These are phyloP conservation scores for Aegle marmelos DNA, from an alignment of 345 rosid genomes.

Conservation along the genomic window DNA sequence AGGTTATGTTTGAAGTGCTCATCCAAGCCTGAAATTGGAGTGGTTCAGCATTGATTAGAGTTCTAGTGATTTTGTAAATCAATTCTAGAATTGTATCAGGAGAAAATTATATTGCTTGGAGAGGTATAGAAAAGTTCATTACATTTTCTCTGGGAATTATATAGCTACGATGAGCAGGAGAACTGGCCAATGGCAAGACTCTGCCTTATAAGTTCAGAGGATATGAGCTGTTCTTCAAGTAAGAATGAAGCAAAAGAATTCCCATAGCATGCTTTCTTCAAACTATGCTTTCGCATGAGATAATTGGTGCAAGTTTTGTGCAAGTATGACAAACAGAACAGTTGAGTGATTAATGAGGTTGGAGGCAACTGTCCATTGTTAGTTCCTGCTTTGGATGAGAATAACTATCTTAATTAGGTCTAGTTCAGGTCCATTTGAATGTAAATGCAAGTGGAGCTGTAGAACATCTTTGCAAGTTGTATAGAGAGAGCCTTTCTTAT, in stretches of 20 bases:
- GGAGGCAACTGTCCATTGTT: not conserved
- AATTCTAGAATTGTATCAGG: not conserved
- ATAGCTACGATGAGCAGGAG: not conserved
- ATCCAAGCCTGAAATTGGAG: not conserved
- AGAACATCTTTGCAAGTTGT: not conserved
- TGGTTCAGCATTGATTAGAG: not conserved
- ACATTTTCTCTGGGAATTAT: not conserved
- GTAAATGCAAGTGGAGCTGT: not conserved
- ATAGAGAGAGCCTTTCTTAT: not conserved
- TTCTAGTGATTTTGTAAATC: not conserved
- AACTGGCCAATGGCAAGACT: not conserved
- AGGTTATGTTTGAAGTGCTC: not conserved
- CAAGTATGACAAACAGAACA: not conserved
- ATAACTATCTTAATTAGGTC: not conserved
- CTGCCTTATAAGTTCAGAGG: not conserved
- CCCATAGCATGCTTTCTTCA: not conserved
- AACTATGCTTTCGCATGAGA: not conserved
- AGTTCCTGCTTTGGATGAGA: not conserved
- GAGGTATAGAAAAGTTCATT: not conserved
- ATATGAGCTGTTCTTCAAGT: not conserved
- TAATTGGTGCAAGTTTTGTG: not conserved
- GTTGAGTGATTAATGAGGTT: not conserved
- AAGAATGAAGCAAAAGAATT: not conserved
- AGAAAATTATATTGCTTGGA: not conserved
- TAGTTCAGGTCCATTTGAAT: not conserved